Conservation (phyloP, 345 rosid species). For the Populus simonii region DNA sequence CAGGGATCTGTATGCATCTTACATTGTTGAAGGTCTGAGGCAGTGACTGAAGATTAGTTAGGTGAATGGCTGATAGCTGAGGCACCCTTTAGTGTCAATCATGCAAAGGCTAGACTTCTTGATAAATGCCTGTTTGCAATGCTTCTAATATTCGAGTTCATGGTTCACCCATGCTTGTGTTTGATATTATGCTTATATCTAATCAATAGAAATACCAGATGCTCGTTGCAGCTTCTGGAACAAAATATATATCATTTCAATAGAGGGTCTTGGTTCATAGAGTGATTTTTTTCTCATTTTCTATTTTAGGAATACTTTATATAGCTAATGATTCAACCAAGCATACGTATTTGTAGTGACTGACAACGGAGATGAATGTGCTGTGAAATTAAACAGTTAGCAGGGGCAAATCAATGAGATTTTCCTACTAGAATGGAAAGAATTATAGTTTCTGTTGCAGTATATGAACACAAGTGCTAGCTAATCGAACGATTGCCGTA, state of each 20-base stretch:
- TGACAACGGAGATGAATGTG: too few relatives aligned
- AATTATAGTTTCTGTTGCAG: background rate
- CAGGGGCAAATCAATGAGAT: too few relatives aligned
- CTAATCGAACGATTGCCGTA: too few relatives aligned
- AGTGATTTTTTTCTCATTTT: too few relatives aligned
- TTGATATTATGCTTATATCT: background rate
- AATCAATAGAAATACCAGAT: background rate
- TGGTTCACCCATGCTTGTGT: background rate
- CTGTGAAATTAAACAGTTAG: too few relatives aligned
- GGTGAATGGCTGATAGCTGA: background rate
- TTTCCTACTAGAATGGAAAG: too few relatives aligned
- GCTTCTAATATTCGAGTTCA: background rate
- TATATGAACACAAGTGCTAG: background rate
- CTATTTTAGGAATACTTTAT: too few relatives aligned
- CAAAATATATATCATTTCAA: too few relatives aligned
- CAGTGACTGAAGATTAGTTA: constrained; percentile 28
- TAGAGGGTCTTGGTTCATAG: too few relatives aligned
- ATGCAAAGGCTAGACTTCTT: constrained; percentile 5
- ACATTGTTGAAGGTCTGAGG: constrained; percentile 89
- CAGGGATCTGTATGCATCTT: constrained; percentile 96
- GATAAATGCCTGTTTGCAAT: constrained; percentile 1
- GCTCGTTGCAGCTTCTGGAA: background rate
- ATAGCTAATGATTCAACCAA: too few relatives aligned
- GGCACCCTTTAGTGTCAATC: background rate
- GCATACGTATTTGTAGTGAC: too few relatives aligned